Conservation (phyloP, 352 stramenopile genomes). For the Aphanomyces stellatus region DNA sequence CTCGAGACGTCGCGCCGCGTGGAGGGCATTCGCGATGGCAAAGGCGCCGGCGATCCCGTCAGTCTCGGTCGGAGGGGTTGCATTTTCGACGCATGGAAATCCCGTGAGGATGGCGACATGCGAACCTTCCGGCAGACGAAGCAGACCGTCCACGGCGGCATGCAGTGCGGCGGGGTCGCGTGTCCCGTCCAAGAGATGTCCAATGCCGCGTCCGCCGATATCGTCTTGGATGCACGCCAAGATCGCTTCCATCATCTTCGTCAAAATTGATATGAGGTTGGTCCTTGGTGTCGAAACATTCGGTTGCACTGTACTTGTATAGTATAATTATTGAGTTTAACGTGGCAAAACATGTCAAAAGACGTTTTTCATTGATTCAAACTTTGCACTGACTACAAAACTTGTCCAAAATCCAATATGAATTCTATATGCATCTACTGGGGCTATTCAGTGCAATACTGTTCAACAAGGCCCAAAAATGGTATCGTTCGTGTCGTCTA, state of each 20-base stretch:
- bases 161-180: neutral
- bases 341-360: no score
- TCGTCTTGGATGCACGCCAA: neutral
- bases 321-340: no score
- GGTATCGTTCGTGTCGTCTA: no score
- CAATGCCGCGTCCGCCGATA: neutral
- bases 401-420: no score
- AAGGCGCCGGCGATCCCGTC: constrained; percentile 1
- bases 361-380: no score
- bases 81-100: neutral
- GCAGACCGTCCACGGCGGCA: neutral
- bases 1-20: neutral
- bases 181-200: neutral
- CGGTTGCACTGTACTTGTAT: no score
- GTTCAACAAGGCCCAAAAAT: no score
- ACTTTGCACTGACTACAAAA: no score
- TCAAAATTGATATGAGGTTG: no score
- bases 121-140: neutral
- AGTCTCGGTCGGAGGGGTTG: neutral
- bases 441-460: no score
- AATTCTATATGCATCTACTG: no score
- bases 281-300: no score
- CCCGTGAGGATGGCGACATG: constrained; percentile 1
- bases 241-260: neutral
- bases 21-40: neutral